Evolutionary conservation across 2,329 filamentous ascomycete genomes (phyloP).

Genomic region (Thyridium curvatum): DNA sequence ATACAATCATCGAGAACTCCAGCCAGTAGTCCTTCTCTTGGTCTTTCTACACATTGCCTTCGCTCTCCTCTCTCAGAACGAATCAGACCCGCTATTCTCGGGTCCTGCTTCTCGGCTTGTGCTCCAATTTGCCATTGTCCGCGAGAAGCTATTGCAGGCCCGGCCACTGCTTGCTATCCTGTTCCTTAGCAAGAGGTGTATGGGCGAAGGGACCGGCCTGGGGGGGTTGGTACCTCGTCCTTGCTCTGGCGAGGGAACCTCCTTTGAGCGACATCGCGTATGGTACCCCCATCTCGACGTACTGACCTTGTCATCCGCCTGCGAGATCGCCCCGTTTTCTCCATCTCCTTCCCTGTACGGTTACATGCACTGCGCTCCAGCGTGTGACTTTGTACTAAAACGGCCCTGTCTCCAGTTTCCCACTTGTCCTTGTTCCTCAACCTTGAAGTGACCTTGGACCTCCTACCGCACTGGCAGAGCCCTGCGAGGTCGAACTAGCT

Average conservation of each 20-base stretch:
- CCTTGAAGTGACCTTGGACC: conserved; percentile 15
- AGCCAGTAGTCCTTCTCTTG: too few relatives aligned
- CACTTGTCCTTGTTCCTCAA: conserved; percentile 18
- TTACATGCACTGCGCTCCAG: conserved; percentile 34
- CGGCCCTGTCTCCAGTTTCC: conserved; percentile 13
- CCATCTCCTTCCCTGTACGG: conserved; percentile 44
- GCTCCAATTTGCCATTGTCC: neutral
- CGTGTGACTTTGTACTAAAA: conserved; percentile 25
- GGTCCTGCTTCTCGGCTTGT: neutral
- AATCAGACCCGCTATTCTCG: neutral
- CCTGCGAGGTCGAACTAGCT: conserved; percentile 13
- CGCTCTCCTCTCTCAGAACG: neutral
- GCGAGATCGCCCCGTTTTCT: conserved; percentile 28
- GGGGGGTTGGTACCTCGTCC: neutral
- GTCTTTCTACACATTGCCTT: neutral
- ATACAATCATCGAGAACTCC: too few relatives aligned
- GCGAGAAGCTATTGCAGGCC: neutral
- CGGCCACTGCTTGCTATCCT: neutral
- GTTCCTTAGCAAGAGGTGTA: neutral
- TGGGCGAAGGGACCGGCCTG: neutral
- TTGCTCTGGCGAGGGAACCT: neutral
- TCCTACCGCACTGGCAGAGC: conserved; percentile 13
- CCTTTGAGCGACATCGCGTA: conserved; percentile 7
- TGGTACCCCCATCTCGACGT: conserved; percentile 15
- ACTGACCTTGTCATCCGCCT: conserved; percentile 16